Evolutionary conservation across 192 early-diverging fungal genomes (phyloP), one percentile per base, ranked within the genome.

Genomic region (Chytriomyces sp.): DNA sequence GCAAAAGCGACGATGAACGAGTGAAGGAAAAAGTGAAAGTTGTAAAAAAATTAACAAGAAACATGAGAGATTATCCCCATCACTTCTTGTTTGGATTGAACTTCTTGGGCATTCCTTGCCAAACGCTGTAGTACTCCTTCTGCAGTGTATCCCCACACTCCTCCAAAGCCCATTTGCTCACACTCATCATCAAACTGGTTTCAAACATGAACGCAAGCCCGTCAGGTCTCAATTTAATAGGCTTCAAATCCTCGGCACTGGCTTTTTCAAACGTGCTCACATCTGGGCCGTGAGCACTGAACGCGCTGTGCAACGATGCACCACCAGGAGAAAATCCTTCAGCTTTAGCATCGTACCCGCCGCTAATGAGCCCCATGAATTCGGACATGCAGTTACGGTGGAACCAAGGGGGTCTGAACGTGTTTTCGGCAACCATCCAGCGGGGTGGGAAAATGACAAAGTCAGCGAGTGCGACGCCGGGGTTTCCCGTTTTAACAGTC

Each of bases 371-470:
- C 18, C 97, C 97, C 96, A 98, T 97, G 85, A 97, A 98, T 85
- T 98, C 97, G 69, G 93, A 91, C 95, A 97, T 97, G 83, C 86
- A 95, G 87, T 98, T 98, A 62, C 97, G 93, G 84, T 98, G 97
- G 85, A 94, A 97, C 81, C 94, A 98, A 49, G 97, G 97, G 61
- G 96, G 97, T 23, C 96, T 89, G 89, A 94, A 93, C 23, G 97
- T 98, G 83, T 93, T 79, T 80, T 94, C 91, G 72, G 92, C 93
- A 24, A 97, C 96, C 69, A 93, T 93, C 89, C 94, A 97, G 20
- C 97, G 88, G 43, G 97, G 97, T 80, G 97, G 96, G 81, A 98
- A 98, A 23, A 97, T 94, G 62, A 96, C 95, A 89, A 98, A 98
- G 79, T 98, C 97, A 13, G 93, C 93, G 24, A 96, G 82, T 0